phyloP scores from a whole-genome alignment of 352 stramenopile species.

The Pythium aquatile region DNA sequence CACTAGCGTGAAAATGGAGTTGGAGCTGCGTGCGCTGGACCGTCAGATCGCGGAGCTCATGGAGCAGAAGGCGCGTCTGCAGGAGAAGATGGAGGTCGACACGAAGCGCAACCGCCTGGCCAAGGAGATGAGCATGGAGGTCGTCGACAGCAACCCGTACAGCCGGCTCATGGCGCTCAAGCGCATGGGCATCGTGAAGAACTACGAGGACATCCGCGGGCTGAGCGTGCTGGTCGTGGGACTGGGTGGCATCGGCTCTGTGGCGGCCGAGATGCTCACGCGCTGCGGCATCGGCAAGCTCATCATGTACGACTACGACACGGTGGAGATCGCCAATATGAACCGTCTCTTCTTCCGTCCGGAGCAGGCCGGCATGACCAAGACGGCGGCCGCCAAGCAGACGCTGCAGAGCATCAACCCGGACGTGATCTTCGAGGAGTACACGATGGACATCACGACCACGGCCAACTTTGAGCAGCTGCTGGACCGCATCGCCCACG shows the following conservation, averaged over 20 bases:
- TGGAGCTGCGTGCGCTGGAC: conserved; percentile 62
- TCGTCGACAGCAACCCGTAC: conserved; percentile 88
- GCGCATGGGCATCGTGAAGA: conserved; percentile 88
- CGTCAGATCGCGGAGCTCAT: conserved; percentile 72
- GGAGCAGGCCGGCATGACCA: conserved; percentile 84
- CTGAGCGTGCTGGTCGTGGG: conserved; percentile 84
- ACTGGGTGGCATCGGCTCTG: conserved; percentile 82
- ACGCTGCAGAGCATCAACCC: conserved; percentile 89
- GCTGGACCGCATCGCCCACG: conserved; percentile 69
- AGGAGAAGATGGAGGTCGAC: conserved; percentile 49
- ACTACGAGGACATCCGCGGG: conserved; percentile 86
- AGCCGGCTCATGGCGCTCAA: conserved; percentile 89
- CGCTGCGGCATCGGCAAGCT: conserved; percentile 89
- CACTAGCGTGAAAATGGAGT: conserved; percentile 17
- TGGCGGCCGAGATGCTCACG: conserved; percentile 89
- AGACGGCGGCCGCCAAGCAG: conserved; percentile 85
- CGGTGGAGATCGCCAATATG: conserved; percentile 90
- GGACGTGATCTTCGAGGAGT: conserved; percentile 86
- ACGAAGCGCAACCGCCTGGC: conserved; percentile 27
- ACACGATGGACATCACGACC: conserved; percentile 87
- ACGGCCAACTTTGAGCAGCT: conserved; percentile 85
- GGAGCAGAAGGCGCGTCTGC: conserved; percentile 64
- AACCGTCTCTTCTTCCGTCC: conserved; percentile 91
- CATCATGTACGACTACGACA: conserved; percentile 91
- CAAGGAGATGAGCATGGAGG: conserved; percentile 74